Base-by-base conservation (phyloP, 1,139 yeast species). In the Candida sp. region DNA sequence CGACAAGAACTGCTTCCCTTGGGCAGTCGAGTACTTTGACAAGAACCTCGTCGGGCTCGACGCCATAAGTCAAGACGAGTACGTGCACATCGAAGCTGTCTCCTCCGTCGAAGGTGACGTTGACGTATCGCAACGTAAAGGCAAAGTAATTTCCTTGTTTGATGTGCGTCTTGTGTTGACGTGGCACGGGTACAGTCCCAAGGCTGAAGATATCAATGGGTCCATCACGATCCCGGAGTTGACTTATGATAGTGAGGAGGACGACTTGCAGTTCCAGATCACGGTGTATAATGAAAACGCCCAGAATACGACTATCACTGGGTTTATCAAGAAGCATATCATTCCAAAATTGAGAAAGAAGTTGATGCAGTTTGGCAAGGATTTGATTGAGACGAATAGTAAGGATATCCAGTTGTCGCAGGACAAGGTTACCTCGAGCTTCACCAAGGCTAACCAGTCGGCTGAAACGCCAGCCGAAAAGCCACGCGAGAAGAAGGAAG, bases 71-170 rank as follows among this genome's bases (percentile, higher is more conserved):
- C 73, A 62, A 11, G 70, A 65, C 6, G 66, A 72, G 31, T 60
- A 67, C 3, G 85, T 78, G 9, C 65, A 67, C 42, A 77, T 93
- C 45, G 67, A 77, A 31, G 67, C 77, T 12, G 78, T 92, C 11
- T 84, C 90, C 22, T 80, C 89, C 6, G 81, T 93, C 33, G 96
- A 90, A 60, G 99, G 99, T 47, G 99, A 94, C 61, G 96, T 92
- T 54, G 98, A 92, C 65, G 98, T 94, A 33, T 88, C 91, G 56
- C 99, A 94, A 73, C 85, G 99, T 61, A 94, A 96, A 71, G 99
- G 99, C 22, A 93, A 94, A 67, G 96, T 94, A 40, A 93, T 94
- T 61, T 90, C 97, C 3, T 75, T 94, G 54, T 94, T 90, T 68
- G 99, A 94, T 65, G 74, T 96, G 66, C 81, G 85, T 56, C 60